Evolutionary conservation across 2,329 filamentous ascomycete species (phyloP), one percentile per base, ranked within the genome.

Genomic region (Rutstroemia sp.): DNA sequence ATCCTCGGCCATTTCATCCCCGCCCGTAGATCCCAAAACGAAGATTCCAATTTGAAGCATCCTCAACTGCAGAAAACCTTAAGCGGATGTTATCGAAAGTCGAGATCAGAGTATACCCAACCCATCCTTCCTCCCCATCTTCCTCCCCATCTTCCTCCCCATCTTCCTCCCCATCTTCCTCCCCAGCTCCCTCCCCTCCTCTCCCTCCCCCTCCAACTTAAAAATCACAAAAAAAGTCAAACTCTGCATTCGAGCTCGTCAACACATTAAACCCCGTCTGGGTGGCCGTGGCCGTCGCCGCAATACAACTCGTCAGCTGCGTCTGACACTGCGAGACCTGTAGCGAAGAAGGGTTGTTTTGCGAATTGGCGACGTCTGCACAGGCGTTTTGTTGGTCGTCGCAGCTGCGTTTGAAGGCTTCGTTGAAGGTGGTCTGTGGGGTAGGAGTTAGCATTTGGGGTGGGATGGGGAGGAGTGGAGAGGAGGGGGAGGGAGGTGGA

Each of bases 81-180:
- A 62, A 64, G 6, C 58, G 55, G 4, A 60, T 61, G 51, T n/a
- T n/a, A n/a, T n/a, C n/a, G n/a, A n/a, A n/a, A n/a, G n/a, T n/a
- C n/a, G n/a, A n/a, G n/a, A n/a, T 56, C 79, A 82, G 68, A 83
- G 76, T 57, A 75, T 72, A 23, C 21, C 21, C 21, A 23, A n/a
- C n/a, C n/a, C n/a, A n/a, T n/a, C n/a, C n/a, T n/a, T n/a, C n/a
- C n/a, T n/a, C n/a, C n/a, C n/a, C n/a, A n/a, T n/a, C n/a, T n/a
- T n/a, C n/a, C n/a, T 4, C 21, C 21, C 21, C 21, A 23, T 23
- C 21, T 23, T 23, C 21, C 21, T 23, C 21, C 21, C 21, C 21
- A 23, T 23, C 21, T 23, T 23, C 21, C 21, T 23, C n/a, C n/a
- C n/a, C n/a, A 23, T 23, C 23, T 23, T 23, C 23, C 23, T 23